Base-by-base conservation (phyloP, 306 rosid species). In the Vigna reflexopilosa region DNA sequence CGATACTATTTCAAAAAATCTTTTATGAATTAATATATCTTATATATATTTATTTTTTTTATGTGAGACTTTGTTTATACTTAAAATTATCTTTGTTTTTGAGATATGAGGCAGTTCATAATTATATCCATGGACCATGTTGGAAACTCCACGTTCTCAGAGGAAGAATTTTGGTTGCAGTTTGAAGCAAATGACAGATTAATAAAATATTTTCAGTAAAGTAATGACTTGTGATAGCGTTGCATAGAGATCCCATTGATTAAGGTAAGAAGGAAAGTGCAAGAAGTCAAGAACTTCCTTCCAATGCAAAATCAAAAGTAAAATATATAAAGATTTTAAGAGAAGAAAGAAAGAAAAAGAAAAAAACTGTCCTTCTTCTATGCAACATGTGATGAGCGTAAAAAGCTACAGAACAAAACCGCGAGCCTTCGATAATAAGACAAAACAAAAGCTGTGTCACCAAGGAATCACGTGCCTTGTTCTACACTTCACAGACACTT, bases 81-180 rank as follows among this genome's bases (percentile, higher is more conserved):
- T 17, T 17, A 17, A 17, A 17, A 17, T 17, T 17, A 17, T 17
- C 19, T 17, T 82, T 76, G 73, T 70, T 81, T 79, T 67, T 54
- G 88, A 90, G 94, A 90, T 94, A 70, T 56, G 63, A 24, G 63
- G 11, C 63, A 57, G n/a, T 26, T 58, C 65, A 26, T 26, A 58
- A 11, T 26, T 58, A 10, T 26, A 26, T 12, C 38, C 0, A 24
- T 58, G 40, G n/a, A 58, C 17, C 36, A 24, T 58, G 17, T 58
- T 28, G 10, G 65, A 17, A 28, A 58, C 38, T 58, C 38, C 11
- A 55, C 14, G 1, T 54, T 40, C 12, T 40, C 9, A 14, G 5
- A 11, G 28, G 2, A 13, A 59, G 14, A 59, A 59, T 6, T 28
- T 2, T 59, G 20, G 12, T 13, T 59, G 14, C 22, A 14, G 4